phyloP scores from a whole-genome alignment of 805 yeast species.

The Schwanniomyces polymorphus region DNA sequence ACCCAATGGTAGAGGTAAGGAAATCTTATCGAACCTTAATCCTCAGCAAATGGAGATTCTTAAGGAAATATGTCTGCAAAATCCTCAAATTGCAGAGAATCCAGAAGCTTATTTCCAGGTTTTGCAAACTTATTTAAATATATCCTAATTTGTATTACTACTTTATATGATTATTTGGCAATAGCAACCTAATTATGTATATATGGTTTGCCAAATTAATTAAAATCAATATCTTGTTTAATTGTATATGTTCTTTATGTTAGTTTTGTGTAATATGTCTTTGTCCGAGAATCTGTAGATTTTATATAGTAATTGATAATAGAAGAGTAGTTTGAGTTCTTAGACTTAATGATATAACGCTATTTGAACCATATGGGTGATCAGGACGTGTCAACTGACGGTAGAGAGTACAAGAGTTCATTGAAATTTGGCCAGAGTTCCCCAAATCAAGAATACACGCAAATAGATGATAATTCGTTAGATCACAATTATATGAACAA shows the following conservation, averaged over 20 bases:
- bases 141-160: not conserved
- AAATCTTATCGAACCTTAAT: slow-evolving; percentile 1
- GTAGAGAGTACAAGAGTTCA: slow-evolving; percentile 1
- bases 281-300: not conserved
- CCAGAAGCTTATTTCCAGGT: slow-evolving; percentile 6
- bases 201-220: not conserved
- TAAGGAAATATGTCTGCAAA: slow-evolving; percentile 5
- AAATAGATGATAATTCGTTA: not conserved
- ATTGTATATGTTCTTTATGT: not conserved
- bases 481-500: slow-evolving; percentile 14
- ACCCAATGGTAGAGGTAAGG: not conserved
- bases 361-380: slow-evolving; percentile 2
- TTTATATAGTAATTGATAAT: not conserved
- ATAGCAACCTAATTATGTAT: not conserved
- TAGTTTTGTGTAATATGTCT: not conserved
- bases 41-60: slow-evolving; percentile 3
- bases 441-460: not conserved
- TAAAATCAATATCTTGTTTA: not conserved
- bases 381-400: not conserved
- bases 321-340: not conserved
- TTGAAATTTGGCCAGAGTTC: not conserved
- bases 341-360: not conserved
- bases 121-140: slow-evolving; percentile 4
- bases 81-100: slow-evolving; percentile 7
- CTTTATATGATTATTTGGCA: not conserved